phyloP scores from a whole-genome alignment of 78 protist species.

The Dictyostelium purpureum region DNA sequence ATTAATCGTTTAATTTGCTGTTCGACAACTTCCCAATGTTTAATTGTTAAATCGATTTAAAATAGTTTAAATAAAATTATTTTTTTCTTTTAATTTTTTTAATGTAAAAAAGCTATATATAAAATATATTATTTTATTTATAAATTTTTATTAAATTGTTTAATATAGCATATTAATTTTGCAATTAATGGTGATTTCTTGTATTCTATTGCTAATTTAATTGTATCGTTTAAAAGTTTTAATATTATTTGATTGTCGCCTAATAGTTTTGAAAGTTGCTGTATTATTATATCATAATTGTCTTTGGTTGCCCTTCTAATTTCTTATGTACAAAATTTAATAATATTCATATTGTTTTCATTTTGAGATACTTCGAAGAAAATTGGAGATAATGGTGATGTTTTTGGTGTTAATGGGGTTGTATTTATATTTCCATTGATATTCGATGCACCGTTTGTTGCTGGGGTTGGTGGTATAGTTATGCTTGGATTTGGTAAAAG shows the following conservation, averaged over 20 bases:
- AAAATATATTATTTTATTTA: no score
- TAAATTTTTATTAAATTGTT: neutral
- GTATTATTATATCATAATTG: slow-evolving; percentile 2
- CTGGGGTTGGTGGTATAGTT: neutral
- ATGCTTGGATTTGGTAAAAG: neutral
- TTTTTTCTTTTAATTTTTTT: neutral
- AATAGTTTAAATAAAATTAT: neutral
- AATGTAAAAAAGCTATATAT: neutral
- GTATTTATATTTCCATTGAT: neutral
- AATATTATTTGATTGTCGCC: neutral
- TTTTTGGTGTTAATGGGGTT: neutral
- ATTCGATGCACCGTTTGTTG: neutral
- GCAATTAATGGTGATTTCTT: slow-evolving; percentile 13
- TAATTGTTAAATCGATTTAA: slow-evolving; percentile 25
- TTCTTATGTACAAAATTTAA: slow-evolving; percentile 36
- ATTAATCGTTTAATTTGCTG: slow-evolving; percentile 17
- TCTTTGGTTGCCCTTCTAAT: slow-evolving; percentile 29
- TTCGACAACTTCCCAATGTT: slow-evolving; percentile 33
- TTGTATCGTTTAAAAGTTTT: neutral
- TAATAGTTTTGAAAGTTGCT: neutral
- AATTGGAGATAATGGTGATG: no score
- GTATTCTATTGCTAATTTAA: neutral
- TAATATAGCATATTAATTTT: slow-evolving; percentile 5
- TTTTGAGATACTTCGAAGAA: no score
- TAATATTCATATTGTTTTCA: neutral